Conservation (phyloP, 2,329 filamentous ascomycete species). For the Zopfia rhizophila region DNA sequence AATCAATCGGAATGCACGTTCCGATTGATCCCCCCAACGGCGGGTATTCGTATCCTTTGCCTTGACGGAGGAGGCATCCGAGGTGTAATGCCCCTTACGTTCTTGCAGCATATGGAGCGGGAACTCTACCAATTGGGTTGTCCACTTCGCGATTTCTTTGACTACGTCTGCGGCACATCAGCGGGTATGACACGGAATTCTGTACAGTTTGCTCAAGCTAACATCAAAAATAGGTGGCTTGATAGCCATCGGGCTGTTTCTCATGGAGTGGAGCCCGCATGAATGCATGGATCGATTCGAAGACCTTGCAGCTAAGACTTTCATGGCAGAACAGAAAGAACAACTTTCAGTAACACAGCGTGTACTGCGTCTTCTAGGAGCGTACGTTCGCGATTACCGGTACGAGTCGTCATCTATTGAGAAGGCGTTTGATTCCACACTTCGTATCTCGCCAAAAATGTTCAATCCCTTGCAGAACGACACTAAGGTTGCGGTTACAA, state of each 20-base stretch:
- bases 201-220: too few species aligned
- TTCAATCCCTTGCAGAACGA: conserved; percentile 38
- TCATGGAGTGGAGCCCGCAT: conserved; percentile 32
- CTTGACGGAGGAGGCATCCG: conserved; percentile 25
- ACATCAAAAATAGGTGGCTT: conserved; percentile 44
- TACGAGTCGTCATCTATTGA: conserved; percentile 37
- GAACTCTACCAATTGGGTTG: conserved; percentile 10
- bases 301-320: conserved; percentile 33
- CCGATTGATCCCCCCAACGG: conserved; percentile 21
- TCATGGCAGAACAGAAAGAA: conserved; percentile 15
- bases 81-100: conserved; percentile 25
- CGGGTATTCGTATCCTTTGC: conserved; percentile 24
- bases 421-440: conserved; percentile 29
- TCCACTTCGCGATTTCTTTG: conserved; percentile 16
- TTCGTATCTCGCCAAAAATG: conserved; percentile 27
- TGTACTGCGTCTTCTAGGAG: conserved; percentile 29
- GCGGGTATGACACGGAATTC: conserved; percentile 21
- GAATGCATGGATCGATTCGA: conserved; percentile 35
- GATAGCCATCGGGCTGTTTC: conserved; percentile 38
- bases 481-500: conserved; percentile 42
- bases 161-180: conserved; percentile 22
- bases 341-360: conserved; percentile 20
- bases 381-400: conserved; percentile 34
- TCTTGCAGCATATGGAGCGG: conserved; percentile 22
- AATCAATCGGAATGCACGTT: conserved; percentile 15